A percentile compares a stretch with the other conserved stretches of the same genome.
phyloP scores from a whole-genome alignment of 2,329 filamentous ascomycete genomes.

The Penicillium sclerotigenum region DNA sequence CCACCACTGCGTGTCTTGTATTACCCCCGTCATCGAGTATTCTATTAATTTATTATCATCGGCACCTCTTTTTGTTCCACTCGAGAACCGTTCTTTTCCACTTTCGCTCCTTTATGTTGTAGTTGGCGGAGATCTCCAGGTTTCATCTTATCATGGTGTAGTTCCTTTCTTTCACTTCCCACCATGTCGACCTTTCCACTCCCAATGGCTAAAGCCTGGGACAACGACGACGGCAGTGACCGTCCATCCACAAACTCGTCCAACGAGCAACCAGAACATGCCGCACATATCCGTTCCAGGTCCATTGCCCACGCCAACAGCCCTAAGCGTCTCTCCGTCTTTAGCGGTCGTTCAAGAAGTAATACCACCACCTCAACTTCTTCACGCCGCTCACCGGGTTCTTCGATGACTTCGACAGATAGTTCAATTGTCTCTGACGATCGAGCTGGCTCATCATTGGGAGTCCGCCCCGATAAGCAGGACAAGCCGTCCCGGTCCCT shows the following conservation, averaged over 20 bases:
- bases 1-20: slow-evolving; percentile 2
- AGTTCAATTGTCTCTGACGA: slow-evolving; percentile 32
- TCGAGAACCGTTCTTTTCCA: slow-evolving; percentile 7
- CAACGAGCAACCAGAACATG: slow-evolving; percentile 35
- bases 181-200: slow-evolving; percentile 8
- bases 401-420: slow-evolving; percentile 41
- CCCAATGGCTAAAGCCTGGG: slow-evolving; percentile 11
- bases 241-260: slow-evolving; percentile 33
- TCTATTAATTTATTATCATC: slow-evolving; percentile 12
- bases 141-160: slow-evolving; percentile 11
- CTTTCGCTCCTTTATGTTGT: slow-evolving; percentile 7
- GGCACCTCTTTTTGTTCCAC: slow-evolving; percentile 5
- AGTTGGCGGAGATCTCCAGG: slow-evolving; percentile 9
- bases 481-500: slow-evolving; percentile 42
- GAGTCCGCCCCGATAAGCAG: slow-evolving; percentile 30
- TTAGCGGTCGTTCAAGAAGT: slow-evolving; percentile 40
- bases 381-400: slow-evolving; percentile 45
- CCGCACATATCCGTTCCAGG: slow-evolving; percentile 35
- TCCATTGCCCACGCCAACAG: slow-evolving; percentile 37
- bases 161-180: background rate
- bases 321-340: slow-evolving; percentile 42
- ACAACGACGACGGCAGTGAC: slow-evolving; percentile 28
- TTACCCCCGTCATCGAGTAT: slow-evolving; percentile 7
- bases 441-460: slow-evolving; percentile 27
- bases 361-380: slow-evolving; percentile 53